Evolutionary conservation across 495 filamentous ascomycete genomes (phyloP).

Genomic region (Annulohypoxylon moriforme): DNA sequence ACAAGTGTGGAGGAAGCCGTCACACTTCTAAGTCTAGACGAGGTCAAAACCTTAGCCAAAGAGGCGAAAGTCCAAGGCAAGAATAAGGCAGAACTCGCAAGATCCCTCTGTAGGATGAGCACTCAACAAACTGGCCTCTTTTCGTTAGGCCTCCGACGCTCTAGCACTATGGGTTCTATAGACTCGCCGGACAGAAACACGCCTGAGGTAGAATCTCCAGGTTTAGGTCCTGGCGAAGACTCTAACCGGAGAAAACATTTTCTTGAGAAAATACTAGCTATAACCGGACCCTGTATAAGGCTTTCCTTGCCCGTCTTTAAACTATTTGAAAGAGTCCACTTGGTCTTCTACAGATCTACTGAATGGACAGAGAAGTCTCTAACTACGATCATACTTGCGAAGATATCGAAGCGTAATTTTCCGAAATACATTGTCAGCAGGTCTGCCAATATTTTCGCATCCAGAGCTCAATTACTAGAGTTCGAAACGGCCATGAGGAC

Average conservation of each 20-base stretch:
- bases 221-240: conserved; percentile 39
- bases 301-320: conserved; percentile 78
- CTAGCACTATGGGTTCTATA: conserved; percentile 59
- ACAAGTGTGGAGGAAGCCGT: conserved; percentile 87
- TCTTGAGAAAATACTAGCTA: conserved; percentile 76
- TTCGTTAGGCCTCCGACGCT: conserved; percentile 66
- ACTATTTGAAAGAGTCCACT: conserved; percentile 91
- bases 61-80: conserved; percentile 89
- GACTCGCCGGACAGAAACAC: conserved; percentile 41
- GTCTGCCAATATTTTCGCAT: conserved; percentile 87
- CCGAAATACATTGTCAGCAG: conserved; percentile 91
- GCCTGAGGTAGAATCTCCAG: conserved; percentile 31
- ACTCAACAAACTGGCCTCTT: conserved; percentile 77
- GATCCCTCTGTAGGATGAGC: conserved; percentile 75
- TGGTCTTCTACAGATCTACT: conserved; percentile 95
- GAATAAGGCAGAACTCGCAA: conserved; percentile 84
- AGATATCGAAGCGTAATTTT: conserved; percentile 86
- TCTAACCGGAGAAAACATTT: conserved; percentile 58
- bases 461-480: conserved; percentile 79
- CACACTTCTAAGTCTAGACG: conserved; percentile 81
- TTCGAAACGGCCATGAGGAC: conserved; percentile 88
- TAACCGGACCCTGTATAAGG: conserved; percentile 84
- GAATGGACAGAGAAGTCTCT: conserved; percentile 98
- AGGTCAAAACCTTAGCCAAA: conserved; percentile 86
- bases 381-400: conserved; percentile 92